These are phyloP conservation scores for Macadamia integrifolia DNA, from an alignment of 164 flowering plant species.

Conservation along the genomic window DNA sequence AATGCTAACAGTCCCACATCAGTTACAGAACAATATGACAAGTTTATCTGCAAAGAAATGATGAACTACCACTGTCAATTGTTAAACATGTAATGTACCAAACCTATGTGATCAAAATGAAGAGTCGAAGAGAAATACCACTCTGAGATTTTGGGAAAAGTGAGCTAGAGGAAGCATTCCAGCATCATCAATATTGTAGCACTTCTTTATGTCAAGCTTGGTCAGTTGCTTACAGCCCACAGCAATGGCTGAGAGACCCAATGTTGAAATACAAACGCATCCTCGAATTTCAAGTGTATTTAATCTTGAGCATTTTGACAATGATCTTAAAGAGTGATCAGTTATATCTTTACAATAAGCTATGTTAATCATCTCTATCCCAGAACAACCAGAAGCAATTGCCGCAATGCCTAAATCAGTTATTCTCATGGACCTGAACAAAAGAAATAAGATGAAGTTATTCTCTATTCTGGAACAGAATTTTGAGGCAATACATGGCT, in stretches of 20 bases:
- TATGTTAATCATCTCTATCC: slow-evolving; percentile 62
- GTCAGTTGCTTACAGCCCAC: slow-evolving; percentile 60
- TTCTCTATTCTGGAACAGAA: no score
- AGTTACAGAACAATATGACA: slow-evolving; percentile 72
- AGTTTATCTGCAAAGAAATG: slow-evolving; percentile 55
- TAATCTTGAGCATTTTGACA: slow-evolving; percentile 60
- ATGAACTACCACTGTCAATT: background rate
- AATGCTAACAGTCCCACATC: slow-evolving; percentile 76
- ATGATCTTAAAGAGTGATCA: slow-evolving; percentile 48
- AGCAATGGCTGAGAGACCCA: slow-evolving; percentile 62
- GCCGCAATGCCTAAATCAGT: slow-evolving; percentile 63
- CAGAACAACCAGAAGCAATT: slow-evolving; percentile 56
- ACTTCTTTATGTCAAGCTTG: slow-evolving; percentile 74
- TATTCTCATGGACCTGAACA: slow-evolving; percentile 53
- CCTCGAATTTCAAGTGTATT: slow-evolving; percentile 72
- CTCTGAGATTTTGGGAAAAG: slow-evolving; percentile 67
- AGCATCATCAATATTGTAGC: slow-evolving; percentile 59
- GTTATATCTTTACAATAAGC: slow-evolving; percentile 67
- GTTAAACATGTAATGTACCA: background rate
- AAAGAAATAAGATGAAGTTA: background rate
- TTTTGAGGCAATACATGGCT: no score
- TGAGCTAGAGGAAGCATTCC: slow-evolving; percentile 76
- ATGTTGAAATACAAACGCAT: slow-evolving; percentile 58
- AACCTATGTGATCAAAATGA: background rate
- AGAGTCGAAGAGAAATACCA: slow-evolving; percentile 31